phyloP scores from a whole-genome alignment of 2,329 filamentous ascomycete species.

The Colletotrichum ledebouriae region DNA sequence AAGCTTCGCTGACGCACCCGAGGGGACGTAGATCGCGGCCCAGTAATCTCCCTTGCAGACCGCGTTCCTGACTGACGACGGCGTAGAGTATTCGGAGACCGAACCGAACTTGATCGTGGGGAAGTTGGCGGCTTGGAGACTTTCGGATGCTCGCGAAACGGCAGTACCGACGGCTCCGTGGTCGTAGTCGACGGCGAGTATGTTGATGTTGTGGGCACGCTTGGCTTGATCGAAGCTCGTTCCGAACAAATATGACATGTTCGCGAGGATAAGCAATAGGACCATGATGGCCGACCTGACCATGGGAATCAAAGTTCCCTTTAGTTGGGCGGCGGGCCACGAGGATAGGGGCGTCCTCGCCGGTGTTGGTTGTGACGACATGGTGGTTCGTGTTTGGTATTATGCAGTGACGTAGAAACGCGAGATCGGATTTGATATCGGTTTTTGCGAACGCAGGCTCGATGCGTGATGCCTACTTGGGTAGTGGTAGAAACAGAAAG shows the following conservation, averaged over 20 bases:
- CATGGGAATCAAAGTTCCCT: constrained; percentile 18
- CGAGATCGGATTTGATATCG: neutral
- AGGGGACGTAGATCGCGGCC: constrained; percentile 52
- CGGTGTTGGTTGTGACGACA: constrained; percentile 15
- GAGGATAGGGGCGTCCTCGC: constrained; percentile 24
- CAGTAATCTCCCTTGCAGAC: constrained; percentile 55
- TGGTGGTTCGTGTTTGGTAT: neutral
- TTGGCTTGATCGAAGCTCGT: constrained; percentile 46
- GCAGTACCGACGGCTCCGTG: constrained; percentile 51
- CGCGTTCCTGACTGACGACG: constrained; percentile 47
- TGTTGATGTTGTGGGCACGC: constrained; percentile 47
- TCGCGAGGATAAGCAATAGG: constrained; percentile 24
- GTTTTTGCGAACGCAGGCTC: neutral
- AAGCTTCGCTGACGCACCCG: constrained; percentile 51
- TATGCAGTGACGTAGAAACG: neutral
- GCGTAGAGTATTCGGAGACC: constrained; percentile 46
- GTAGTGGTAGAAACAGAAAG: neutral
- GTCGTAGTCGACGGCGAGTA: constrained; percentile 51
- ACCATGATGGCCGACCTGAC: constrained; percentile 27
- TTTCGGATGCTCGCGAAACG: constrained; percentile 50
- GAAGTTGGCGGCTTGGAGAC: constrained; percentile 49
- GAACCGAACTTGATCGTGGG: constrained; percentile 50
- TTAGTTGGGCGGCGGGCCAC: constrained; percentile 21
- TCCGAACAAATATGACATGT: constrained; percentile 51
- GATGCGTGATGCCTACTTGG: neutral